Base-by-base conservation (phyloP, 768 basidiomycete species). In the Trametes maxima region DNA sequence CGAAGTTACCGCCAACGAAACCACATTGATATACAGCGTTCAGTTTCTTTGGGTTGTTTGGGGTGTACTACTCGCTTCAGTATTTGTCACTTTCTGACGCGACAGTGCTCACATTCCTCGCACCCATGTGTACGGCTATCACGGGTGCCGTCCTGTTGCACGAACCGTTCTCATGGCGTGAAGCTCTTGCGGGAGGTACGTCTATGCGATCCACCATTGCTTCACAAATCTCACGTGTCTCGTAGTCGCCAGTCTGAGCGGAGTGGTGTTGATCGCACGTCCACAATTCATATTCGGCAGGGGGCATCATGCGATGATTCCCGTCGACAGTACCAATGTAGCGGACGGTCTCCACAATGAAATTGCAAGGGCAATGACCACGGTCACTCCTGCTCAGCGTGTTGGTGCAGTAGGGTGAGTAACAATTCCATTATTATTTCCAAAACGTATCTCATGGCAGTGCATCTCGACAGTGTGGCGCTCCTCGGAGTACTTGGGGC, bases 61-160 rank as follows among this genome's bases (percentile, higher is more conserved):
- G 86, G 16, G 75, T 83, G n/a, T 90, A 89, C 70, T 88, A 84
- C 67, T 85, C 89, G 0, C 75, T 93, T 12, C 80, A 85, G 71
- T 90, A 88, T 72, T 80, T 94, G 3, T 88, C 89, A 0, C 77
- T 95, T 0, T 88, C 89, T 1, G 93, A 95, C 70, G 84, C 90
- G 0, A 87, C 85, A 0, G 88, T 90, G 5, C 75, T 96, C 48
- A 85, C 86, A 0, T 95, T 94, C 75, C 76, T 95, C 4, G 72
- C 81, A 0, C 94, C 94, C 0, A 80, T 87, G 54, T 78, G 79
- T 42, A 88, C 86, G 0, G 85, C 84, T 0, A 69, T 90, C 8
- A 75, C 85, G 6, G 92, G 85, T 3, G 82, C 82, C 14, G 65
- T 89, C 1, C 77, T 90, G 17, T 72, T 90, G 16, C 80, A 82